Base-by-base conservation (phyloP, 2,329 filamentous ascomycete species). In the Diaporthe citrichinensis region DNA sequence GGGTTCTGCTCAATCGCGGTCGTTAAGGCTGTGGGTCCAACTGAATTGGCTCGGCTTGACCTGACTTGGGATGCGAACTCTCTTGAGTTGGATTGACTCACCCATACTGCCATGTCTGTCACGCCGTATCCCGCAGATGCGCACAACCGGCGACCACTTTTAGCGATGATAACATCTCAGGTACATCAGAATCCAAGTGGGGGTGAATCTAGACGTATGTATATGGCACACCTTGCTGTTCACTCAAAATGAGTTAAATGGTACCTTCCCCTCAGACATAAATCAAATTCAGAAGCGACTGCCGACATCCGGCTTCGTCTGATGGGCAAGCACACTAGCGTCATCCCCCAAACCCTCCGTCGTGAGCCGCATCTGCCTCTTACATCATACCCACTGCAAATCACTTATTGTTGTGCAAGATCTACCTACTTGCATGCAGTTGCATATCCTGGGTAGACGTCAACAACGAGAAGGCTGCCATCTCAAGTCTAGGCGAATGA, bases 331-430 rank as follows among this genome's bases (percentile, higher is more conserved):
- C 49, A 53, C 65, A 28, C 65, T 55, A 69, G 65, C 65, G 65
- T 2, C 49, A 2, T 68, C 49, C 23, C 49, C 34, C 65, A 68
- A 68, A 53, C 65, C 65, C 65, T 41, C 65, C 65, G 65, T 68
- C 65, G 46, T 53, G 65, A 68, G 65, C 65, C 46, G 65, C 65
- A 68, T 14, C 65, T 53, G 65, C 65, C 65, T 55, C 65, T 69
- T 69, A 69, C 65, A 69, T 69, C 65, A 69, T 69, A 55, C 65
- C 46, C 28, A 25, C 62, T 34, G 23, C 49, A 55, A 4, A 20
- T 69, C 65, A 65, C n/a, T 51, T 17, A 25, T 4, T 15, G 2
- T 7, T 7, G 34, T n/a, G 34, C 31, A 28, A 68, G 46, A 53
- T 68, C 62, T 14, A 53, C 62, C 20, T 25, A n/a, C 28, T 14